Evolutionary conservation across 78 protist genomes (phyloP).

Genomic region (Speleostelium caveatum): DNA sequence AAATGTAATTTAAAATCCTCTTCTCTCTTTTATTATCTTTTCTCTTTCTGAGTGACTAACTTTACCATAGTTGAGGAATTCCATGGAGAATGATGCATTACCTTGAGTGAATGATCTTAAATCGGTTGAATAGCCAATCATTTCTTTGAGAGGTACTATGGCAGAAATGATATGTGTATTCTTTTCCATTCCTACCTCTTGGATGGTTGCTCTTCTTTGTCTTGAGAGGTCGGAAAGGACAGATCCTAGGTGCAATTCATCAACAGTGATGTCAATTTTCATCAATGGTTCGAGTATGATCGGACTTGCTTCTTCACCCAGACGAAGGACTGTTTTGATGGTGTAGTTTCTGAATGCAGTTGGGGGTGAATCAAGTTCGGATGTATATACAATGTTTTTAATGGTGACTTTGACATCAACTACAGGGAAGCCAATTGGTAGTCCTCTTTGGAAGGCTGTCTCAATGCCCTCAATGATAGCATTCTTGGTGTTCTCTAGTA

Average conservation of each 20-base stretch:
- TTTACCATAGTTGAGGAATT: slow-evolving; percentile 48
- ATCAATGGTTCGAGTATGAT: slow-evolving; percentile 68
- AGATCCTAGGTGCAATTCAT: slow-evolving; percentile 61
- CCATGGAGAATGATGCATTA: slow-evolving; percentile 77
- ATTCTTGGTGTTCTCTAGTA: slow-evolving; percentile 8
- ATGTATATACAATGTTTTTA: neutral
- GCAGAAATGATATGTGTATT: slow-evolving; percentile 45
- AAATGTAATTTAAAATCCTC: slow-evolving; percentile 71
- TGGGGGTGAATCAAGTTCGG: slow-evolving; percentile 64
- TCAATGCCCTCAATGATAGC: slow-evolving; percentile 43
- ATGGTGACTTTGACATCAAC: slow-evolving; percentile 18
- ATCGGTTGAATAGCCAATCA: slow-evolving; percentile 76
- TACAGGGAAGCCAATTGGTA: slow-evolving; percentile 68
- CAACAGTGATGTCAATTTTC: slow-evolving; percentile 60
- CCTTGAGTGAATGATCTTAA: slow-evolving; percentile 58
- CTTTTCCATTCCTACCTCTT: slow-evolving; percentile 63
- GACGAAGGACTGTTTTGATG: neutral
- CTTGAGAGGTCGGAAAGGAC: slow-evolving; percentile 76
- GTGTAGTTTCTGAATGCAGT: slow-evolving; percentile 20
- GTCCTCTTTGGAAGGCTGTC: slow-evolving; percentile 51
- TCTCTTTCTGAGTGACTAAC: slow-evolving; percentile 16
- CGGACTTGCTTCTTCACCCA: slow-evolving; percentile 18
- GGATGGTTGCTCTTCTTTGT: slow-evolving; percentile 58
- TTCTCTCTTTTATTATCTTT: slow-evolving; percentile 36
- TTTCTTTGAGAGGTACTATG: slow-evolving; percentile 69